phyloP scores from a whole-genome alignment of 2,329 filamentous ascomycete species.

The Diaporthe helianthi region DNA sequence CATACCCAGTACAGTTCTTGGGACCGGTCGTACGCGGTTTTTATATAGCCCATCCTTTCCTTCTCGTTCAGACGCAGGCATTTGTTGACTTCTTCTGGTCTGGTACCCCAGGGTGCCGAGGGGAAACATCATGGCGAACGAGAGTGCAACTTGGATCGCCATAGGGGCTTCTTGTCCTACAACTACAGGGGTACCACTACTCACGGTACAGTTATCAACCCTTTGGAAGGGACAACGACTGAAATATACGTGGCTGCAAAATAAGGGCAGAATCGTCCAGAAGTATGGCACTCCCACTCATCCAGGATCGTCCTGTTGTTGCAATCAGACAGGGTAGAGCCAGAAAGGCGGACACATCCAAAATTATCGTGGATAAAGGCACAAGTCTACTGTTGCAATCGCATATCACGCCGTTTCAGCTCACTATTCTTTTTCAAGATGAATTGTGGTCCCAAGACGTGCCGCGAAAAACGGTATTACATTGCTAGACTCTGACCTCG shows the following conservation, averaged over 20 bases:
- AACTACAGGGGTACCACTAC: too few relatives aligned
- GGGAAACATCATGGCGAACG: slow-evolving; percentile 1
- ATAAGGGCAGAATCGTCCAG: slow-evolving; percentile 11
- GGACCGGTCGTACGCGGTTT: not conserved
- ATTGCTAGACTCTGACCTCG: too few relatives aligned
- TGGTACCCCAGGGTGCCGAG: not conserved
- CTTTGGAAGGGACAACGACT: too few relatives aligned
- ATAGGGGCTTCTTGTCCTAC: slow-evolving; percentile 2
- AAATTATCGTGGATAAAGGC: not conserved
- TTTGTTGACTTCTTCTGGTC: not conserved
- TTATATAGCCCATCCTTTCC: not conserved
- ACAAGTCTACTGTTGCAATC: too few relatives aligned
- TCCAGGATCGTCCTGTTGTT: not conserved
- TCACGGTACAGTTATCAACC: too few relatives aligned
- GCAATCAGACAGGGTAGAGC: not conserved
- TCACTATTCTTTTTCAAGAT: too few relatives aligned
- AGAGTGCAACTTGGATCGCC: slow-evolving; percentile 1
- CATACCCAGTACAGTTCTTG: not conserved
- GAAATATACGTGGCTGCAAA: not conserved
- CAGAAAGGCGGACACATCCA: too few relatives aligned
- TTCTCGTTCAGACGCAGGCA: not conserved
- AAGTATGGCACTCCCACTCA: not conserved
- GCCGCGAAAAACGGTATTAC: too few relatives aligned
- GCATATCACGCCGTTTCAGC: not conserved
- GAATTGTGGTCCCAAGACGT: too few relatives aligned